phyloP scores from a whole-genome alignment of 192 early-diverging fungal species.

The Chytriomyces confervae region DNA sequence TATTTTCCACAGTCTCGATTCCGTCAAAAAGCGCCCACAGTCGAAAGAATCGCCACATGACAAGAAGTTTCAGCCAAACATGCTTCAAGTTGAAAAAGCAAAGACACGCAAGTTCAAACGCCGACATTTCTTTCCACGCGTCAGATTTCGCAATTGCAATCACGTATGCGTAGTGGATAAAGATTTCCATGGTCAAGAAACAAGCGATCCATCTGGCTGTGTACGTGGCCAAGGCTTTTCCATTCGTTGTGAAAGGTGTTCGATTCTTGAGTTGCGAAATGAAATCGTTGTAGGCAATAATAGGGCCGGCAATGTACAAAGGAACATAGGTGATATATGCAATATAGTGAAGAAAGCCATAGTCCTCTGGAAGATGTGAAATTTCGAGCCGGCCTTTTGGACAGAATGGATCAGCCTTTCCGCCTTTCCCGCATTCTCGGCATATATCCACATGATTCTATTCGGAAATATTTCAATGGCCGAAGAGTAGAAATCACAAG shows the following conservation, averaged over 20 bases:
- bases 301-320: conserved; percentile 92
- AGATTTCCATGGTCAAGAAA: conserved; percentile 83
- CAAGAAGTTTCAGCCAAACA: conserved; percentile 94
- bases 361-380: conserved; percentile 56
- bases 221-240: conserved; percentile 53
- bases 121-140: conserved; percentile 82
- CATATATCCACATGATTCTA: conserved; percentile 43
- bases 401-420: conserved; percentile 14
- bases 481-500: too few relatives aligned
- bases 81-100: conserved; percentile 88
- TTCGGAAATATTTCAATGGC: neutral
- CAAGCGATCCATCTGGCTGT: conserved; percentile 69
- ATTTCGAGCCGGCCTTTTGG: conserved; percentile 19
- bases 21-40: conserved; percentile 96
- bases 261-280: conserved; percentile 70
- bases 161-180: conserved; percentile 85
- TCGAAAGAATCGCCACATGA: conserved; percentile 97
- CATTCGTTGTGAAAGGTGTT: neutral
- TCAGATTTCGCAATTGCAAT: conserved; percentile 88
- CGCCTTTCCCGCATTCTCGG: conserved; percentile 27
- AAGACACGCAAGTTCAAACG: conserved; percentile 83
- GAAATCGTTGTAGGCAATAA: conserved; percentile 94
- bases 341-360: conserved; percentile 79
- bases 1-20: conserved; percentile 89
- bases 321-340: conserved; percentile 88